Evolutionary conservation across 1,139 yeast genomes (phyloP).

Genomic region (Meyerozyma carpophila): DNA sequence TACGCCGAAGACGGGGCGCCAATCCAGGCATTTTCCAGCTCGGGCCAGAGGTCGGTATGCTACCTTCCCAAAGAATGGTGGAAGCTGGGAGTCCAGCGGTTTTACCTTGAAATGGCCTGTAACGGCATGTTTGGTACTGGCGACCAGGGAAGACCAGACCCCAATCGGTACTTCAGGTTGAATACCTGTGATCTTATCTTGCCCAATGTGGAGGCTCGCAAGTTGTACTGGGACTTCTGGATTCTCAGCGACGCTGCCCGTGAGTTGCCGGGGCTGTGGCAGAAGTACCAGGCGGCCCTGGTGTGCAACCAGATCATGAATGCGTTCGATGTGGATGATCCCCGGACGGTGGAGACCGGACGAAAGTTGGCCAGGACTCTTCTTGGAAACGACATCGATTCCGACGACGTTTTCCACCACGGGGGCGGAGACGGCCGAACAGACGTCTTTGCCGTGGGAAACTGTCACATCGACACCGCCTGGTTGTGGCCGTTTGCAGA

Average conservation of each 20-base stretch:
- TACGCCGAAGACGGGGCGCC: constrained; percentile 65
- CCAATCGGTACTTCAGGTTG: constrained; percentile 66
- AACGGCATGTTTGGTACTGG: constrained; percentile 94
- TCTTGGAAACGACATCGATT: constrained; percentile 61
- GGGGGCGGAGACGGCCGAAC: constrained; percentile 19
- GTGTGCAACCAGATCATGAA: constrained; percentile 79
- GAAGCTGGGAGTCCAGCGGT: constrained; percentile 40
- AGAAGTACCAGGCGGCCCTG: constrained; percentile 77
- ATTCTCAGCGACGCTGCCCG: constrained; percentile 87
- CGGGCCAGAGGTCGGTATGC: constrained; percentile 74
- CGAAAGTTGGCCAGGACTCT: constrained; percentile 60
- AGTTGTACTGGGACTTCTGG: constrained; percentile 77
- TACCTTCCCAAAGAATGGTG: constrained; percentile 53
- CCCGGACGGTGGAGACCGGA: constrained; percentile 48
- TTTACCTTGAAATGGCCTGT: constrained; percentile 86
- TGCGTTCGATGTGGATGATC: constrained; percentile 59
- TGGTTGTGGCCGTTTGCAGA: constrained; percentile 99
- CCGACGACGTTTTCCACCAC: constrained; percentile 52
- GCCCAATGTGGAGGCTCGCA: constrained; percentile 78
- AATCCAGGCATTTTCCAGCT: constrained; percentile 81
- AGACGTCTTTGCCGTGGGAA: constrained; percentile 78
- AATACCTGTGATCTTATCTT: constrained; percentile 70
- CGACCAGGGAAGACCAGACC: constrained; percentile 53
- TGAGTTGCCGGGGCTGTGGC: constrained; percentile 70
- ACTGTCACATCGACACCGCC: constrained; percentile 96